These are phyloP conservation scores for Penicillium coprophilum DNA, from an alignment of 495 filamentous ascomycete genomes.

Conservation along the genomic window DNA sequence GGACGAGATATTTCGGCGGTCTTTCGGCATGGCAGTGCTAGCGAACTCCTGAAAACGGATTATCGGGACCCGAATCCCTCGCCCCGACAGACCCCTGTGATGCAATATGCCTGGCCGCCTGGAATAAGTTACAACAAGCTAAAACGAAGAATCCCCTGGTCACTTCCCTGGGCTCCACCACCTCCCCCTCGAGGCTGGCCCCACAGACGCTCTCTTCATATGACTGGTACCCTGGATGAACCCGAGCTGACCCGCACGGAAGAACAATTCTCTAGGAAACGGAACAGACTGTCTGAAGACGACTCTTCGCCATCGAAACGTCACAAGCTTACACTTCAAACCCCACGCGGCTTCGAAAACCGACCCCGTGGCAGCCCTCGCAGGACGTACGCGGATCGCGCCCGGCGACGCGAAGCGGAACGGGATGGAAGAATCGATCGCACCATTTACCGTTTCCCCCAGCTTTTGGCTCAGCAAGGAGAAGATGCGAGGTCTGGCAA, in stretches of 20 bases:
- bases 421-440: slow-evolving; percentile 31
- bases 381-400: slow-evolving; percentile 29
- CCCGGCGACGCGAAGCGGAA: slow-evolving; percentile 32
- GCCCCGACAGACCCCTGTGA: neutral
- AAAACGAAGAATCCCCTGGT: neutral
- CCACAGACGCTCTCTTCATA: neutral
- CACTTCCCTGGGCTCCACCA: slow-evolving; percentile 1
- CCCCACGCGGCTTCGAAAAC: neutral
- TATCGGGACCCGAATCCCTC: neutral
- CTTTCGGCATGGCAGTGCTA: neutral
- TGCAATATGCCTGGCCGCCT: slow-evolving; percentile 1
- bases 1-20: neutral
- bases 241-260: neutral
- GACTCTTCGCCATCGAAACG: neutral
- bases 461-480: slow-evolving; percentile 33
- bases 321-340: neutral
- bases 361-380: slow-evolving; percentile 8
- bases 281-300: slow-evolving; percentile 1
- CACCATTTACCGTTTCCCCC: slow-evolving; percentile 40
- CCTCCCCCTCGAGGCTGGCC: neutral
- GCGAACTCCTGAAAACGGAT: neutral
- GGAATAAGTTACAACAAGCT: neutral
- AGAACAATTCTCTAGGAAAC: slow-evolving; percentile 9
- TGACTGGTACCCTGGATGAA: neutral
- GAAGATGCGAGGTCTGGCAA: slow-evolving; percentile 16